Base-by-base conservation (phyloP, 352 stramenopile species). In the Halophytophthora batemanensis region DNA sequence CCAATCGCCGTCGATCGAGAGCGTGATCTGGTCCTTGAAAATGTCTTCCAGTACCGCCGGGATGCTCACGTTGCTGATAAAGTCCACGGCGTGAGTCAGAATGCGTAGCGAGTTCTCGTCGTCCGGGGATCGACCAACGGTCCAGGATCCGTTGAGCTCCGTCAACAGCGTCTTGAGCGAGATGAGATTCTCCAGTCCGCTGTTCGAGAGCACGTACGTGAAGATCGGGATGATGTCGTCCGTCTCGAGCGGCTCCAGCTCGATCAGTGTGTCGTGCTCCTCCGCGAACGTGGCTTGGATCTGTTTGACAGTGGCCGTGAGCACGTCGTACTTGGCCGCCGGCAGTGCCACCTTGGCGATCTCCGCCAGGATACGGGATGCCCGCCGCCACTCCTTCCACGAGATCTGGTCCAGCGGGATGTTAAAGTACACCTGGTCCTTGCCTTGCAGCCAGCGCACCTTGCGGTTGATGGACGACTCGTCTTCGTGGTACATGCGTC, bases 191-290 rank as follows among this genome's bases (percentile, higher is more conserved):
- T 93, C 82, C 17, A 93, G 55, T 1, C 82, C 83, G 42, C 82
- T 93, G 59, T 95, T 93, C 18, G 83, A 83, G 38, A 95, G 46
- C n/a, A 95, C 82, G 50, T 87, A 95, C 15, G 85, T 95, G 48
- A 95, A 95, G 53, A 95, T 93, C 15, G 85, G 85, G 39, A 93
- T 90, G 21, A 95, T 71, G 50, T 95, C 85, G 45, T 95, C 85
- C 0, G 81, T 90, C 50, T 91, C 79, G 12, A 93, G 70, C 14
- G 67, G 63, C 15, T 82, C 68, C 21, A 68, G 50, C 43, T 89
- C 72, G 17, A 62, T 46, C 11, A 83, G 31, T 15, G 75, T 68
- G 40, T 83, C 71, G 42, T 90, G 76, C 41, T 95, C 84, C 46
- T 93, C 82, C 0, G 65, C 70, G 50, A 84, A 93, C 1, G 80